Percentiles rank a stretch among this genome's conserved stretches.
Conservation (phyloP, 768 basidiomycete genomes). For the Leucocoprinus leucothites region DNA sequence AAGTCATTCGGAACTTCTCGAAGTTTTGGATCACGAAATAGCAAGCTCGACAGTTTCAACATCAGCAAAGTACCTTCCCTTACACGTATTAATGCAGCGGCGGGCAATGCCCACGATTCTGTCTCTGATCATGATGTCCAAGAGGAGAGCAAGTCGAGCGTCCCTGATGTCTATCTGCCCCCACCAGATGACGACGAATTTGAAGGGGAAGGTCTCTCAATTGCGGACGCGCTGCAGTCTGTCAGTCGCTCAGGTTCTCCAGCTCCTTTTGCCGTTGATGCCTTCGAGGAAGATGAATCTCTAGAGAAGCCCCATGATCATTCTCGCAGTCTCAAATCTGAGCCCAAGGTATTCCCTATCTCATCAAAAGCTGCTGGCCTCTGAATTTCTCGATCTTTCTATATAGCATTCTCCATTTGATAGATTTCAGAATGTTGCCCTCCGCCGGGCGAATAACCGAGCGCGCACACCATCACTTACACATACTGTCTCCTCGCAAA, state of each 20-base stretch:
- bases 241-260: constrained; percentile 57
- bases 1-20: constrained; percentile 41
- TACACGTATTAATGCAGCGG: constrained; percentile 34
- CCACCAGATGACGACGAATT: constrained; percentile 39
- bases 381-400: not conserved
- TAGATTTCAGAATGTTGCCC: constrained; percentile 60
- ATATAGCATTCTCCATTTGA: constrained; percentile 58
- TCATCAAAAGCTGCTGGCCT: not conserved
- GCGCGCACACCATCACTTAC: constrained; percentile 67
- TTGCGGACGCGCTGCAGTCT: constrained; percentile 56
- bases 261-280: constrained; percentile 30
- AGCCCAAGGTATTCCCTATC: constrained; percentile 46
- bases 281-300: constrained; percentile 29
- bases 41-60: constrained; percentile 52
- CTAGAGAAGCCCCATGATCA: constrained; percentile 57
- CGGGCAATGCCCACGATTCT: constrained; percentile 29
- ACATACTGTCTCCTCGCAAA: constrained; percentile 54
- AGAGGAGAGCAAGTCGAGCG: constrained; percentile 44
- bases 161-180: constrained; percentile 52
- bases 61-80: constrained; percentile 55
- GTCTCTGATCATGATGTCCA: constrained; percentile 34
- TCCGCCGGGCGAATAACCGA: constrained; percentile 49
- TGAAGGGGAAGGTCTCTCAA: constrained; percentile 39
- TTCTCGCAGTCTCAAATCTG: constrained; percentile 56
- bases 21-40: constrained; percentile 29